Percentiles rank a stretch among this genome's conserved stretches.
These are phyloP conservation scores for Aspergillus avenaceus DNA, from an alignment of 495 filamentous ascomycete species.

Conservation along the genomic window DNA sequence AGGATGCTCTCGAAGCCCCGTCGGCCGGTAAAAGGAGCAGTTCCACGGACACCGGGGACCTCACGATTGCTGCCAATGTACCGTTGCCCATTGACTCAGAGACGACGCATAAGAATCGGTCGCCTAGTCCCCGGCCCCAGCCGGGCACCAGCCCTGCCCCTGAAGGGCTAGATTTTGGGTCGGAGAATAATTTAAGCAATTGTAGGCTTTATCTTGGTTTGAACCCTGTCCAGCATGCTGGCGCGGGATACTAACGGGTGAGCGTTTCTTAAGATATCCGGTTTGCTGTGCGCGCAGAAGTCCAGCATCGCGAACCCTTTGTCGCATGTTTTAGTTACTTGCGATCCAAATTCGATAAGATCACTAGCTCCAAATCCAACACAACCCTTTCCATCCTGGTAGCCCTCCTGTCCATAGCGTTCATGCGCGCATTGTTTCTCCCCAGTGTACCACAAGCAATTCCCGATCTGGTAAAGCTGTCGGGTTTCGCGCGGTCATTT, in stretches of 20 bases:
- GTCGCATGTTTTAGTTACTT: slow-evolving; percentile 66
- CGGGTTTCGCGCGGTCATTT: slow-evolving; percentile 79
- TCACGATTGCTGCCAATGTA: slow-evolving; percentile 54
- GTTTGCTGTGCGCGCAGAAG: slow-evolving; percentile 79
- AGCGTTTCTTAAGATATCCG: slow-evolving; percentile 62
- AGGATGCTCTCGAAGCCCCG: slow-evolving; percentile 46
- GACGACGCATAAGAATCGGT: slow-evolving; percentile 49
- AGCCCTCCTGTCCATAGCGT: slow-evolving; percentile 52
- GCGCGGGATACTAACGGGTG: slow-evolving; percentile 33
- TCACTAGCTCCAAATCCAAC: slow-evolving; percentile 60
- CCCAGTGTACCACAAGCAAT: slow-evolving; percentile 63
- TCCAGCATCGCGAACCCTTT: slow-evolving; percentile 82
- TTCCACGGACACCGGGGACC: slow-evolving; percentile 40
- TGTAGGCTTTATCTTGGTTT: slow-evolving; percentile 43
- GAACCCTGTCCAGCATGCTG: slow-evolving; percentile 27
- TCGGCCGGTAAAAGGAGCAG: slow-evolving; percentile 19
- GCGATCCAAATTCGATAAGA: slow-evolving; percentile 47
- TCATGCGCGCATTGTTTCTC: slow-evolving; percentile 62
- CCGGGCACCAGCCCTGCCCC: slow-evolving; percentile 23
- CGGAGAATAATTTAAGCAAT: slow-evolving; percentile 47
- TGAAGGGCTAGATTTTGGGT: slow-evolving; percentile 29
- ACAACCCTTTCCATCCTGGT: slow-evolving; percentile 56
- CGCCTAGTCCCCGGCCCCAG: slow-evolving; percentile 43
- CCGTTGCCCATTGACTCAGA: slow-evolving; percentile 50
- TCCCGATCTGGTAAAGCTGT: slow-evolving; percentile 86